A percentile compares a stretch with the other conserved stretches of the same genome.
Conservation (phyloP, 1,139 yeast species). For the Pichia sp. region DNA sequence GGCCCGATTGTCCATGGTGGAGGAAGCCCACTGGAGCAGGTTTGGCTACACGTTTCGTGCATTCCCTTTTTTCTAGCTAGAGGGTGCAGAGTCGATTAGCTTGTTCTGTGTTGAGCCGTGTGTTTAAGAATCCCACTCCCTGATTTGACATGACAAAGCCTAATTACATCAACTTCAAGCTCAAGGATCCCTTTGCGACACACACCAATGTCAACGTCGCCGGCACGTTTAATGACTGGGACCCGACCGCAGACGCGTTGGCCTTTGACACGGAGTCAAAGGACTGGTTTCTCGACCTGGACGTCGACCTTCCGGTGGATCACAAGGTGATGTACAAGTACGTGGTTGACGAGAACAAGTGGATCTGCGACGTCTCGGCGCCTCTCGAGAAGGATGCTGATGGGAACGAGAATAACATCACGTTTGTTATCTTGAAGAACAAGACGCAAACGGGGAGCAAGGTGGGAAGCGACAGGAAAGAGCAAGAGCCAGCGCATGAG, state of each 20-base stretch:
- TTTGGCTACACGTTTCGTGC: neutral
- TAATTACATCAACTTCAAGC: slow-evolving; percentile 4
- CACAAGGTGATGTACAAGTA: slow-evolving; percentile 26
- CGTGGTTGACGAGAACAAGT: slow-evolving; percentile 22
- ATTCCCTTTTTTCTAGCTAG: neutral
- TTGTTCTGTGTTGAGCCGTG: neutral
- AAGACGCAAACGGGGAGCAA: neutral
- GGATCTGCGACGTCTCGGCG: slow-evolving; percentile 23
- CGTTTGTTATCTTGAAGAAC: slow-evolving; percentile 11
- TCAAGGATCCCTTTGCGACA: slow-evolving; percentile 8
- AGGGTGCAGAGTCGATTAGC: neutral
- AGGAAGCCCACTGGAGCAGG: neutral
- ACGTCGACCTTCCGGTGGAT: slow-evolving; percentile 8
- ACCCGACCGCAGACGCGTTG: slow-evolving; percentile 6
- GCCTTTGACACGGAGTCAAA: slow-evolving; percentile 6
- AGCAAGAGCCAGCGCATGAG: neutral
- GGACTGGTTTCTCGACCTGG: slow-evolving; percentile 13
- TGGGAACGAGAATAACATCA: slow-evolving; percentile 25
- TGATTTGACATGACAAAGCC: neutral
- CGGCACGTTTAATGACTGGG: slow-evolving; percentile 22
- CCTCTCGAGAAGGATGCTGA: slow-evolving; percentile 22
- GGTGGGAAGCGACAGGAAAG: neutral
- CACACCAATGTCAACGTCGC: slow-evolving; percentile 17
- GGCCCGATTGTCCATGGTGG: neutral
- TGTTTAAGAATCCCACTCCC: neutral